These are phyloP conservation scores for Spergularia bocconei DNA, from an alignment of 148 eudicot genomes.

Conservation along the genomic window DNA sequence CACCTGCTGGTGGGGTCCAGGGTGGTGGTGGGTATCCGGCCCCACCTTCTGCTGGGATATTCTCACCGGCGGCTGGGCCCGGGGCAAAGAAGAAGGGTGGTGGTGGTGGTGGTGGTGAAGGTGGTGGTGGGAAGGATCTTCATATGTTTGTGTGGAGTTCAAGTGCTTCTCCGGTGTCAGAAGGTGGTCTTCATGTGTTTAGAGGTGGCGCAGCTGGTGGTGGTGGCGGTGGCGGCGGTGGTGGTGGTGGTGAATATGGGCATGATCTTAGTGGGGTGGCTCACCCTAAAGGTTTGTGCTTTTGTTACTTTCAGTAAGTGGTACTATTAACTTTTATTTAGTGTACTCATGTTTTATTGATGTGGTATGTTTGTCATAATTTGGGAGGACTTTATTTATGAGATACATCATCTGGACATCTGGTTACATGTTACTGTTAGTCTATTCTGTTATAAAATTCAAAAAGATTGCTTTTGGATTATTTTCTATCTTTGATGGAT, in stretches of 20 bases:
- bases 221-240: conserved; percentile 41
- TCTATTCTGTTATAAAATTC: too few species aligned
- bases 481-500: too few species aligned
- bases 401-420: neutral
- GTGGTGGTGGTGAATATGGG: conserved; percentile 44
- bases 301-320: neutral
- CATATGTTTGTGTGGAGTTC: conserved; percentile 33
- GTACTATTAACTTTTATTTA: neutral
- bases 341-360: neutral
- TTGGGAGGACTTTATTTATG: too few species aligned
- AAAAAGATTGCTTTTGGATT: too few species aligned
- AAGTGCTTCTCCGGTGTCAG: conserved; percentile 29
- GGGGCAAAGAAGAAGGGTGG: conserved; percentile 35
- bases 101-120: conserved; percentile 32
- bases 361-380: too few species aligned
- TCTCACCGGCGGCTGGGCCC: conserved; percentile 48
- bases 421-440: neutral
- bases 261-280: conserved; percentile 54
- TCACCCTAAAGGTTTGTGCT: conserved; percentile 58
- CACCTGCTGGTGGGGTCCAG: neutral
- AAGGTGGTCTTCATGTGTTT: conserved; percentile 90
- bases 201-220: conserved; percentile 44
- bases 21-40: conserved; percentile 64
- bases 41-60: conserved; percentile 63
- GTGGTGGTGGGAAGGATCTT: conserved; percentile 55